Conservation (phyloP, 2,329 filamentous ascomycete species). For the Amauroascus niger region DNA sequence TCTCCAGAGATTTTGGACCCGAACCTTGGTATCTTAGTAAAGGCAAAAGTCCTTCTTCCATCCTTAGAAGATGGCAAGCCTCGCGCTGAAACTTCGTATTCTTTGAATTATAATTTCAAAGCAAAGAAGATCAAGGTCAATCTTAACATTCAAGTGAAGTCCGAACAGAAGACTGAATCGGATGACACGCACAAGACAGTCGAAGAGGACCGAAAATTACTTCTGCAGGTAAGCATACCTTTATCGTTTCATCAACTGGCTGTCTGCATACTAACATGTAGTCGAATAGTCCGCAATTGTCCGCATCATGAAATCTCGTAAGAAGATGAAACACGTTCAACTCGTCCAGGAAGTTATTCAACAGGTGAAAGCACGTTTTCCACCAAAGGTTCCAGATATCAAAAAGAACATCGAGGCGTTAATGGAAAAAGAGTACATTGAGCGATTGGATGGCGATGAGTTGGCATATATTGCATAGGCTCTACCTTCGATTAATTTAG, state of each 20-base stretch:
- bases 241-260: conserved; percentile 8
- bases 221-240: conserved; percentile 70
- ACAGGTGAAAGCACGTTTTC: conserved; percentile 87
- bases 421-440: conserved; percentile 96
- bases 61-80: conserved; percentile 64
- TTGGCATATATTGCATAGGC: conserved; percentile 81
- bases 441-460: conserved; percentile 83
- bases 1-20: conserved; percentile 76
- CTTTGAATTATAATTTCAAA: conserved; percentile 90
- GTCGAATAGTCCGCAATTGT: conserved; percentile 78
- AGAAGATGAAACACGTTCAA: conserved; percentile 95
- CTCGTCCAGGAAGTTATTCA: conserved; percentile 91
- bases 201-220: conserved; percentile 90
- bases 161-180: conserved; percentile 90
- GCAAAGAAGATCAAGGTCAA: conserved; percentile 98
- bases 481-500: background rate
- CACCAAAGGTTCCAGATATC: conserved; percentile 88
- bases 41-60: conserved; percentile 78
- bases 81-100: conserved; percentile 67
- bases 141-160: conserved; percentile 86
- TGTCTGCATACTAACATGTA: conserved; percentile 17
- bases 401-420: conserved; percentile 99
- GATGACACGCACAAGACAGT: conserved; percentile 99
- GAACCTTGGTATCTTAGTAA: conserved; percentile 74
- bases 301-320: conserved; percentile 98